phyloP scores from a whole-genome alignment of 345 rosid species.

The Populus deltoides region DNA sequence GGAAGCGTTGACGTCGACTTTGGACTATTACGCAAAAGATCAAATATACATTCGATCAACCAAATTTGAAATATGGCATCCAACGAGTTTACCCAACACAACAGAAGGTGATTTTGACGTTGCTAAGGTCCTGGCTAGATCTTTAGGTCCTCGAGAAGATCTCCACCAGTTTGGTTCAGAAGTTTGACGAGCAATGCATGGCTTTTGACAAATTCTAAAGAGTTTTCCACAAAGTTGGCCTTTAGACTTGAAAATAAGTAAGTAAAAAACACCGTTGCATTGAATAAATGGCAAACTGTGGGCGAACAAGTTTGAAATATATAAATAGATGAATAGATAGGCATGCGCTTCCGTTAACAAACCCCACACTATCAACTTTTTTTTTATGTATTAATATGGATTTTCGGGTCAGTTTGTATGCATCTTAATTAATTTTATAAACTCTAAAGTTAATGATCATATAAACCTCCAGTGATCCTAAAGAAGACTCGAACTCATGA shows the following conservation, averaged over 20 bases:
- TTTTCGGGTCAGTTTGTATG: rapidly evolving
- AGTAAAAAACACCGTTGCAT: background rate
- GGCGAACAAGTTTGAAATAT: background rate
- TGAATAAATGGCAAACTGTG: background rate
- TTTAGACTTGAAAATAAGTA: background rate
- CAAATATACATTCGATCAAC: background rate
- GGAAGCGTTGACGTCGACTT: background rate
- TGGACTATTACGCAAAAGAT: background rate
- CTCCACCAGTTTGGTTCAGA: background rate
- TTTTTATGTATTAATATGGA: no score
- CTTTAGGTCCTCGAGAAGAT: background rate
- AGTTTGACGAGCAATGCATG: background rate
- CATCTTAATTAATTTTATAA: rapidly evolving
- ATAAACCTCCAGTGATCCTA: rapidly evolving
- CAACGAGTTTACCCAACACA: background rate
- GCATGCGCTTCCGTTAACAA: background rate
- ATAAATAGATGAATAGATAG: background rate
- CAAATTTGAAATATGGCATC: background rate
- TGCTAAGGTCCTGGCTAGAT: background rate
- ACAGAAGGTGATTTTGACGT: background rate
- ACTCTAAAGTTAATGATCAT: rapidly evolving
- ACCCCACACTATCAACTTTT: background rate
- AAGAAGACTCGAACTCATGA: rapidly evolving
- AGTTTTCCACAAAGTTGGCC: background rate
- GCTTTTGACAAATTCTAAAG: background rate